These are phyloP conservation scores for Cyclocybe aegerita DNA, from an alignment of 768 basidiomycete genomes.

Conservation along the genomic window DNA sequence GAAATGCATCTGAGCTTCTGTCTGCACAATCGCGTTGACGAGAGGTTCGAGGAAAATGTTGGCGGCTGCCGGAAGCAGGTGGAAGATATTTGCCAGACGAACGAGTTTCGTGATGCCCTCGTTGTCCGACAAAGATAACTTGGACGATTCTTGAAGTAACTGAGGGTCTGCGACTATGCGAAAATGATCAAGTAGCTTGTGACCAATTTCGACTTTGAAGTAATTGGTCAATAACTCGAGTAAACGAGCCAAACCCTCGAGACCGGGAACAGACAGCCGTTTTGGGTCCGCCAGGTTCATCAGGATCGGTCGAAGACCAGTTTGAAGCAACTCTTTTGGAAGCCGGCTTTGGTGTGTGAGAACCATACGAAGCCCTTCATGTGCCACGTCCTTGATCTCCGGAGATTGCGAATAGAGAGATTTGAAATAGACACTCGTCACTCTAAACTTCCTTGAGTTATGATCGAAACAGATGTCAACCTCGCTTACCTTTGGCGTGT, in stretches of 20 bases:
- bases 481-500: constrained; percentile 78
- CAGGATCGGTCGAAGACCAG: constrained; percentile 91
- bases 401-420: constrained; percentile 89
- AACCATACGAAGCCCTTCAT: constrained; percentile 89
- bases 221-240: constrained; percentile 95
- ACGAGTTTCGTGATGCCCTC: constrained; percentile 92
- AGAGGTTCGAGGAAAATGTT: constrained; percentile 88
- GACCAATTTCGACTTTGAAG: constrained; percentile 99
- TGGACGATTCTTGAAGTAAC: constrained; percentile 77
- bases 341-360: constrained; percentile 86
- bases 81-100: constrained; percentile 95
- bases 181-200: constrained; percentile 96
- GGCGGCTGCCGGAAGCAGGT: constrained; percentile 90
- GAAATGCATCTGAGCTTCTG: constrained; percentile 89
- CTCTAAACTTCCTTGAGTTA: constrained; percentile 35
- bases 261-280: constrained; percentile 84
- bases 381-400: constrained; percentile 94
- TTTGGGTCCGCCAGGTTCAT: constrained; percentile 99
- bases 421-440: constrained; percentile 97
- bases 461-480: not conserved
- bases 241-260: constrained; percentile 92
- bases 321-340: constrained; percentile 93
- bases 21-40: constrained; percentile 87
- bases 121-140: constrained; percentile 80
- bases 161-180: constrained; percentile 88